Evolutionary conservation across 495 filamentous ascomycete genomes (phyloP), one percentile per base, ranked within the genome.

Genomic region (Sordaria brevicollis): DNA sequence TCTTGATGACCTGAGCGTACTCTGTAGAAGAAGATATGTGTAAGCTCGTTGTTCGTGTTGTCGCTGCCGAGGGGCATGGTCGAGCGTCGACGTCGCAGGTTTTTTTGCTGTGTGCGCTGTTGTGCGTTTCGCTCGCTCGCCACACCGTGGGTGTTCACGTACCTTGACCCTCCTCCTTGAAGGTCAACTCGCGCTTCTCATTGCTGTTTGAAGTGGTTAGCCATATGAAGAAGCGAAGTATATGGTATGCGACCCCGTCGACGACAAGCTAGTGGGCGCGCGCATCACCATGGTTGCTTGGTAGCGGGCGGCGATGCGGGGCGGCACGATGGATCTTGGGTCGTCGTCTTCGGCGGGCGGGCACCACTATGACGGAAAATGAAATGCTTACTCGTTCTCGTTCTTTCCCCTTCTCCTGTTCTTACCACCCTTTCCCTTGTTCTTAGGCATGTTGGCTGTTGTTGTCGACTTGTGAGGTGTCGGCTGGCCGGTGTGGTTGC

Each of bases 341-440:
- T 62, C 49, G 49, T 62, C 25, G 49, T 62, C n/a, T n/a, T n/a
- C 49, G 49, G 25, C 49, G 49, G 25, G 49, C 49, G 49, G 49
- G 49, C 49, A 62, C 29, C 13, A 62, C 49, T 19, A 67, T 11
- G 54, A 17, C 21, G 34, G 33, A 25, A 62, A 41, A 25, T n/a
- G 21, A 38, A 57, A 65, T 68, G 69, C 77, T 72, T 71, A 78
- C 77, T 84, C 83, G 86, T 97, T 98, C 86, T 99, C 95, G 87
- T 99, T 99, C 92, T 98, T 99, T 83, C 95, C 95, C 83, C 95
- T 90, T 85, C 95, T 89, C 80, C 95, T 85, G 83, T 99, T 99
- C 87, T 98, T 99, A 86, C 95, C 95, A 81, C 95, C 95, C 92
- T 97, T 78, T 77, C 76, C 76, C 72, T 79, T 75, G 41, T 76